A percentile compares a stretch with the other conserved stretches of the same genome.
Evolutionary conservation across 202 grass and related monocot genomes (phyloP).

Genomic region (Elaeis oleifera): DNA sequence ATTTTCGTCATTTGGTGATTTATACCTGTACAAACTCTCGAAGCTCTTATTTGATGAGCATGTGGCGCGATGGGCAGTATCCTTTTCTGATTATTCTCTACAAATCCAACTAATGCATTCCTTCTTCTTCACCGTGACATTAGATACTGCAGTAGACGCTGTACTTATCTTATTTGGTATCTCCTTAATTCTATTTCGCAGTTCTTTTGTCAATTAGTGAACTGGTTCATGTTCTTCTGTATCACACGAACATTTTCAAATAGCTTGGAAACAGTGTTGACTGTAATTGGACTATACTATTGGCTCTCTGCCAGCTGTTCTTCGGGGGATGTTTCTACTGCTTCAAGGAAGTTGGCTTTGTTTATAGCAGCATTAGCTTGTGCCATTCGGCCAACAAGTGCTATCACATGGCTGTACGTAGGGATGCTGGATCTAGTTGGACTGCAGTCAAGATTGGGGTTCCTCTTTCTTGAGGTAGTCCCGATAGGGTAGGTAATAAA

Average conservation of each 20-base stretch:
- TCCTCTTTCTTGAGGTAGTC: constrained; percentile 66
- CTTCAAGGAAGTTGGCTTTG: constrained; percentile 67
- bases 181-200: constrained; percentile 45
- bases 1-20: constrained; percentile 72
- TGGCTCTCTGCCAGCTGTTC: constrained; percentile 55
- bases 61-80: constrained; percentile 86
- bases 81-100: constrained; percentile 25
- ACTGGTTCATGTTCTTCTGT: constrained; percentile 96
- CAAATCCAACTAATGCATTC: constrained; percentile 4
- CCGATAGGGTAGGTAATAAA: constrained; percentile 67
- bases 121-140: background rate
- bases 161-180: background rate
- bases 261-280: constrained; percentile 86
- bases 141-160: background rate
- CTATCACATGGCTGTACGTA: constrained; percentile 83
- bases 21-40: constrained; percentile 80
- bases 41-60: constrained; percentile 61
- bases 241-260: constrained; percentile 81
- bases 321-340: constrained; percentile 27
- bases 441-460: constrained; percentile 48
- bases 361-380: constrained; percentile 66
- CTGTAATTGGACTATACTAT: constrained; percentile 63
- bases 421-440: constrained; percentile 71
- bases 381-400: constrained; percentile 86
- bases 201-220: constrained; percentile 74